Conservation (phyloP, 2,329 filamentous ascomycete species). For the Pestalotiopsis sp. region DNA sequence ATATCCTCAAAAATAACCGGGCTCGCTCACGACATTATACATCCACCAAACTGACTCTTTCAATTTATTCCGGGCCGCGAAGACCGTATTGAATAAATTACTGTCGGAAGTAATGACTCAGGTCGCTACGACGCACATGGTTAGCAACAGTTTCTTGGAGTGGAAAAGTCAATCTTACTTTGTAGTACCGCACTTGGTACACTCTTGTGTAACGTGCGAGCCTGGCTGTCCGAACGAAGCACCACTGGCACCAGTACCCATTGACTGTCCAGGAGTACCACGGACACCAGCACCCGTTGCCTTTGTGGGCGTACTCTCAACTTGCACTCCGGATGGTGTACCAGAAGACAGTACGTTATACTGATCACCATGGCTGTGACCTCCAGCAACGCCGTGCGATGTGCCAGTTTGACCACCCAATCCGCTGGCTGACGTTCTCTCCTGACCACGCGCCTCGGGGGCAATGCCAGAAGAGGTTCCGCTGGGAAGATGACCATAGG, state of each 20-base stretch:
- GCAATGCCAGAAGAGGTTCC: neutral
- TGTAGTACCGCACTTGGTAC: neutral
- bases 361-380: neutral
- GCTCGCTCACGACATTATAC: too few relatives aligned
- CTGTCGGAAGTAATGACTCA: too few relatives aligned
- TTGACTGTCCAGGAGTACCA: too few relatives aligned
- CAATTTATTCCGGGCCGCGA: too few relatives aligned
- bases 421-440: neutral
- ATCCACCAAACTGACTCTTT: too few relatives aligned
- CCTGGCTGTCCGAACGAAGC: neutral
- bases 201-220: neutral
- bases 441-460: neutral
- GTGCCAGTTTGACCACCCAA: neutral
- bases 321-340: neutral
- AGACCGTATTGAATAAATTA: too few relatives aligned
- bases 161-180: neutral
- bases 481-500: neutral
- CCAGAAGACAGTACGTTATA: constrained; percentile 1
- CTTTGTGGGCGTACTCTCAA: neutral
- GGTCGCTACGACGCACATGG: too few relatives aligned
- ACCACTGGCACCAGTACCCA: too few relatives aligned
- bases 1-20: too few relatives aligned
- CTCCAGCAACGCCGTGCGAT: neutral
- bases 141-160: neutral
- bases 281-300: neutral